Evolutionary conservation across 2,329 filamentous ascomycete species (phyloP).

Genomic region (Aspergillus eucalypticola): DNA sequence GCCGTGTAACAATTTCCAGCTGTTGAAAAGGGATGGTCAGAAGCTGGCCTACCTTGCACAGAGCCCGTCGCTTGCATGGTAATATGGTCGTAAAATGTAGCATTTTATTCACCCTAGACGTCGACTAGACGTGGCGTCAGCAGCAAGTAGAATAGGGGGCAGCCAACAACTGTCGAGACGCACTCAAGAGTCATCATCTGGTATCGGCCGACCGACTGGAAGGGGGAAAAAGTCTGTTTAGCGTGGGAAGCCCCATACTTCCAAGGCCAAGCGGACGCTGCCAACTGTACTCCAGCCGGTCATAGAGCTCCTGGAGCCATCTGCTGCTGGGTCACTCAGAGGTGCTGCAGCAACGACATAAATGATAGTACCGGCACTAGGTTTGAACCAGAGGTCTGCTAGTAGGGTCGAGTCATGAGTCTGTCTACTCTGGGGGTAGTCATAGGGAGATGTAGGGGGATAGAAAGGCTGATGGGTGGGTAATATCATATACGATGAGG

Average conservation of each 20-base stretch:
- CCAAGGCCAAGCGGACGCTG: not conserved
- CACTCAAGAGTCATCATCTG: not conserved
- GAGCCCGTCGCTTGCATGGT: not conserved
- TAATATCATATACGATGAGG: not conserved
- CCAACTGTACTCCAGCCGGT: not conserved
- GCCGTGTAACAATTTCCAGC: not conserved
- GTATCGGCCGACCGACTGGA: not conserved
- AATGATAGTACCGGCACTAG: not conserved
- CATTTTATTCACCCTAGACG: not conserved
- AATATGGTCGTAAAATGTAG: not conserved
- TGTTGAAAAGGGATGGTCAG: not conserved
- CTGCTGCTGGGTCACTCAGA: not conserved
- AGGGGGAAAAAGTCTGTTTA: not conserved
- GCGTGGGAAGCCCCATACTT: not conserved
- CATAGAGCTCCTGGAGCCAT: not conserved
- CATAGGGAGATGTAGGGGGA: too few species aligned
- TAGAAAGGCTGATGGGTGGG: not conserved
- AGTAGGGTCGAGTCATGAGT: not conserved
- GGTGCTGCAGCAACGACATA: not conserved
- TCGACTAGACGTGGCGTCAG: not conserved
- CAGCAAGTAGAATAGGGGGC: not conserved
- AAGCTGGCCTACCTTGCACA: not conserved
- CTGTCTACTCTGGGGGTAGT: not conserved
- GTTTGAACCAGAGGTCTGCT: not conserved
- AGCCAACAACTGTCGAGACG: not conserved